These are phyloP conservation scores for Helotiales sp. DNA, from an alignment of 2,329 filamentous ascomycete species.

Conservation along the genomic window DNA sequence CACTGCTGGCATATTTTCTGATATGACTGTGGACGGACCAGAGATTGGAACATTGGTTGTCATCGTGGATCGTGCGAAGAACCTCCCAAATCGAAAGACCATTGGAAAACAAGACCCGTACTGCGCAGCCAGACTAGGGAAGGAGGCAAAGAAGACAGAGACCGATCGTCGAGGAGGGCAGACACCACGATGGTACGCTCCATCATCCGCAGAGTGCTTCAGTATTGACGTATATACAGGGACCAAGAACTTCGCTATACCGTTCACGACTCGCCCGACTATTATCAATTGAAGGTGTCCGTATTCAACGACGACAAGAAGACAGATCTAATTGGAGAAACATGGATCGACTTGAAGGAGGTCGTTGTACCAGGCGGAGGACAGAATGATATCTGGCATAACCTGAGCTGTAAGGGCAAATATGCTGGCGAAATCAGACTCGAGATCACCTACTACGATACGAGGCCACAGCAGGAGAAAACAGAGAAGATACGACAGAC, in stretches of 20 bases:
- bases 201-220: not conserved
- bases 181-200: slow-evolving; percentile 84
- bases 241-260: slow-evolving; percentile 96
- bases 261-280: slow-evolving; percentile 95
- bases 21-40: slow-evolving; percentile 91
- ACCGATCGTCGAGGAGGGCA: slow-evolving; percentile 94
- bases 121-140: slow-evolving; percentile 88
- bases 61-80: slow-evolving; percentile 93
- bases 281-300: slow-evolving; percentile 92
- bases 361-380: slow-evolving; percentile 85
- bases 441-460: slow-evolving; percentile 96
- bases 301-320: slow-evolving; percentile 99
- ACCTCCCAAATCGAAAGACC: slow-evolving; percentile 92
- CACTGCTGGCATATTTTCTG: slow-evolving; percentile 89
- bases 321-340: slow-evolving; percentile 93
- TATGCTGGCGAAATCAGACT: slow-evolving; percentile 94
- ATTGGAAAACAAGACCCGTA: slow-evolving; percentile 99
- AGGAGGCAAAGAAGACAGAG: slow-evolving; percentile 95
- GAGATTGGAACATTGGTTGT: slow-evolving; percentile 90
- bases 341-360: slow-evolving; percentile 79
- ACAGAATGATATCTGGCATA: slow-evolving; percentile 93
- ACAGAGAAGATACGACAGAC: slow-evolving; percentile 49
- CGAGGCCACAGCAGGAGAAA: slow-evolving; percentile 77
- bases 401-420: slow-evolving; percentile 82
- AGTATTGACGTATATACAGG: slow-evolving; percentile 53